Percentiles rank a stretch among this genome's conserved stretches.
Conservation (phyloP, 345 rosid genomes). For the Bretschneidera sinensis region DNA sequence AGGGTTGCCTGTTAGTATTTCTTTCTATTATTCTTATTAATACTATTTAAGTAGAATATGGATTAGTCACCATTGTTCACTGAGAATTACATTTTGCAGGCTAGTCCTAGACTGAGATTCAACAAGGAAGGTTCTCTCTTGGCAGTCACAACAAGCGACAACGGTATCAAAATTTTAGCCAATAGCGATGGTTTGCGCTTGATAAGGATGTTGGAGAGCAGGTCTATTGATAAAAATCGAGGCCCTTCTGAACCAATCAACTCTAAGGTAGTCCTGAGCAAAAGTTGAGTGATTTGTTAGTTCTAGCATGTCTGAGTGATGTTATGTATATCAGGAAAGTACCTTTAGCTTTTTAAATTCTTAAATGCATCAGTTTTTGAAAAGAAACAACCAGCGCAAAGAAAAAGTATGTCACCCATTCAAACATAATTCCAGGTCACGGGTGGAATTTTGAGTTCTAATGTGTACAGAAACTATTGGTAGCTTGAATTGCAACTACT, state of each 20-base stretch:
- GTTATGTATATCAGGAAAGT: neutral
- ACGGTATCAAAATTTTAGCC: constrained; percentile 52
- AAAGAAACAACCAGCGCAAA: neutral
- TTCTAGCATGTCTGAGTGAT: neutral
- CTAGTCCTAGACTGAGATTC: constrained; percentile 55
- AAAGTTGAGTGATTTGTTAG: neutral
- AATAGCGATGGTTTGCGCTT: constrained; percentile 44
- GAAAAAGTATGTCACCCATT: too few species aligned
- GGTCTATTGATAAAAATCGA: constrained; percentile 38
- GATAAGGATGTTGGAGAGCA: constrained; percentile 37
- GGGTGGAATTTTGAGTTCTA: too few species aligned
- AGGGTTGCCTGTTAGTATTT: constrained; percentile 50
- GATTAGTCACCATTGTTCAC: neutral
- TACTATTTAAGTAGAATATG: neutral
- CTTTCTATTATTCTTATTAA: neutral
- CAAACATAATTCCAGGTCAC: too few species aligned
- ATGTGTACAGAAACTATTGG: too few species aligned
- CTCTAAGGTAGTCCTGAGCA: constrained; percentile 34
- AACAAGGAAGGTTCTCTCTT: constrained; percentile 59
- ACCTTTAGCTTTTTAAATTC: too few species aligned
- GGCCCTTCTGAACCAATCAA: constrained; percentile 34
- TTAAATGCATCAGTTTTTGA: too few species aligned
- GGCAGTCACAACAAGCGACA: constrained; percentile 55
- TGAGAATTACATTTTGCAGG: constrained; percentile 28
- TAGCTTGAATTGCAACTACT: too few species aligned